A percentile compares a stretch with the other conserved stretches of the same genome.
phyloP scores from a whole-genome alignment of 208 protist species.

The Zelonia costaricensis region DNA sequence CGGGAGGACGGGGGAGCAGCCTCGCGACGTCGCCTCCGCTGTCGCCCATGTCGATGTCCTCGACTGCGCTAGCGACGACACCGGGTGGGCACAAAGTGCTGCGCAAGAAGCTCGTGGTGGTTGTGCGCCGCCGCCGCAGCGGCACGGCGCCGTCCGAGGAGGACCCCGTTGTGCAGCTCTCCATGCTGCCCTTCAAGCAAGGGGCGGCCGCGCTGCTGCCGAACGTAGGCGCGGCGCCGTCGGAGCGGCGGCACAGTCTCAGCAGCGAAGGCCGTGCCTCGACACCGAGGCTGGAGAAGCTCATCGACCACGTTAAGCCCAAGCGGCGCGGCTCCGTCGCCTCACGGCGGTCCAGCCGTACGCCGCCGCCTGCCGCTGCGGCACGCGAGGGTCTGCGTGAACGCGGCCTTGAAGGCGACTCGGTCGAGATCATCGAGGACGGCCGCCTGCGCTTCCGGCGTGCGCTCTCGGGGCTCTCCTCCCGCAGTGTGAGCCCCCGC shows the following conservation, averaged over 20 bases:
- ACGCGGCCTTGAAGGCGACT: no score
- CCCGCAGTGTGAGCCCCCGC: conserved; percentile 38
- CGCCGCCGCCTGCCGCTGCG: not conserved
- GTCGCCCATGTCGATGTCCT: conserved; percentile 1
- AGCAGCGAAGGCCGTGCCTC: no score
- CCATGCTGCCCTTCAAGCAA: conserved; percentile 33
- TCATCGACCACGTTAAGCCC: conserved; percentile 32
- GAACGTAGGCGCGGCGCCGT: conserved; percentile 3
- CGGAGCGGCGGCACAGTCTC: not conserved
- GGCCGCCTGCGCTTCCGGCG: conserved; percentile 33
- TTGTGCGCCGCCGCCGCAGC: conserved; percentile 32
- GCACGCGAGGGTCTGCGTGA: no score
- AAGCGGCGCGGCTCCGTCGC: not conserved
- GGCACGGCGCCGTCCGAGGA: conserved; percentile 28
- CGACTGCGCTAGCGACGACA: not conserved
- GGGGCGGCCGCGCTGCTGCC: conserved; percentile 13
- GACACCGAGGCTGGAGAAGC: conserved; percentile 28
- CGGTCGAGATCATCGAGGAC: conserved; percentile 13
- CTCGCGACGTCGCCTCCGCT: not conserved
- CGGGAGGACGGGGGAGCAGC: not conserved
- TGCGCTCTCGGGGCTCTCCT: conserved; percentile 39
- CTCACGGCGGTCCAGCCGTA: conserved; percentile 1
- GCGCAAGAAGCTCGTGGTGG: conserved; percentile 60
- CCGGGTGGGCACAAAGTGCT: conserved; percentile 33
- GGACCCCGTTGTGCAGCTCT: conserved; percentile 41